Conservation (phyloP, 169 alveolate species). For the Plasmodium gonderi region DNA sequence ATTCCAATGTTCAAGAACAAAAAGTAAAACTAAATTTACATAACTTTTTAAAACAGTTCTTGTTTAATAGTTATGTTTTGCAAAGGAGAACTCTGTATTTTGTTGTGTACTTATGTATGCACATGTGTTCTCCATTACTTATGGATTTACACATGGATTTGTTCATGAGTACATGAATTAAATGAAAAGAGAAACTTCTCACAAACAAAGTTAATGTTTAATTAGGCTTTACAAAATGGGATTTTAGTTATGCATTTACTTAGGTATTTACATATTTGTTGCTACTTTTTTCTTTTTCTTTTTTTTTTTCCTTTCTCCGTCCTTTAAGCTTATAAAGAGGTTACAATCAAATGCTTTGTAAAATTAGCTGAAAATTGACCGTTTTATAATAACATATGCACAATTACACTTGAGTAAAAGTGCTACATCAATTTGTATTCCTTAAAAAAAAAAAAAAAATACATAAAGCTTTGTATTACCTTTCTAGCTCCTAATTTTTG, state of each 20-base stretch:
- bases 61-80: background rate
- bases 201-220: background rate
- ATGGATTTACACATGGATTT: background rate
- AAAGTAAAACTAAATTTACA: background rate
- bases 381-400: background rate
- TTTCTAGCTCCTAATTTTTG: background rate
- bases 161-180: background rate
- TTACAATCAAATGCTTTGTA: background rate
- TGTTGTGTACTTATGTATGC: background rate
- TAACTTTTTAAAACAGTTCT: background rate
- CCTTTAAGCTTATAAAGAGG: background rate
- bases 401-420: background rate
- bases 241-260: background rate
- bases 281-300: background rate
- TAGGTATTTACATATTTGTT: background rate
- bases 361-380: background rate
- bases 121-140: background rate
- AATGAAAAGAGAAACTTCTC: background rate
- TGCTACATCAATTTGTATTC: background rate
- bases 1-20: background rate
- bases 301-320: background rate
- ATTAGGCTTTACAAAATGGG: background rate
- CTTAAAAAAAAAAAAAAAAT: background rate
- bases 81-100: background rate
- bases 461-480: background rate